phyloP scores from a whole-genome alignment of 352 stramenopile species.

The Thalassiosira ordinaria region DNA sequence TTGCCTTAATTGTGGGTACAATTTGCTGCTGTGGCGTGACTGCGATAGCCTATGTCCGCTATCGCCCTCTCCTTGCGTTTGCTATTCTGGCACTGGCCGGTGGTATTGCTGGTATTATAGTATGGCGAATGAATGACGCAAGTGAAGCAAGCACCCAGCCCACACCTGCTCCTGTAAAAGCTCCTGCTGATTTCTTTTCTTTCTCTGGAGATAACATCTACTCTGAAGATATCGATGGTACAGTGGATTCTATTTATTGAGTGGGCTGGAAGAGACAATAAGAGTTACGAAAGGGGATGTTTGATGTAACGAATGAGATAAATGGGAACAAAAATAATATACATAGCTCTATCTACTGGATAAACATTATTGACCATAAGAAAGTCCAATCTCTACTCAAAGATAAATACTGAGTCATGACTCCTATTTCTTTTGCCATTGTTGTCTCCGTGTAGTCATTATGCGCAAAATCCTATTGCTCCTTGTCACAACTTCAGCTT shows the following conservation, averaged over 20 bases:
- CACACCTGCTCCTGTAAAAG: conserved; percentile 30
- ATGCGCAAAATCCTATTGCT: conserved; percentile 82
- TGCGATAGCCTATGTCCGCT: conserved; percentile 62
- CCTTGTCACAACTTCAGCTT: conserved; percentile 64
- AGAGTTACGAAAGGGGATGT: no score
- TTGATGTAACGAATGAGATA: no score
- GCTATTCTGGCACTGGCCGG: conserved; percentile 46
- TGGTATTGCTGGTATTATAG: conserved; percentile 51
- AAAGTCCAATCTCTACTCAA: no score
- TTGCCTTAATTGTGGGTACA: conserved; percentile 52
- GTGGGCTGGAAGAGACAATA: no score
- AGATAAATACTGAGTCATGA: no score
- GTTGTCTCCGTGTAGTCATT: conserved; percentile 79
- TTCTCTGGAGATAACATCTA: background rate
- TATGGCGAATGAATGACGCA: conserved; percentile 47
- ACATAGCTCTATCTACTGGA: no score
- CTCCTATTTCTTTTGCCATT: conserved; percentile 75
- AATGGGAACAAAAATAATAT: no score
- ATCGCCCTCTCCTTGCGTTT: conserved; percentile 51
- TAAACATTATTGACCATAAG: no score
- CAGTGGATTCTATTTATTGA: no score
- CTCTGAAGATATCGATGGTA: no score
- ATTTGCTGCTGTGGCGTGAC: conserved; percentile 59
- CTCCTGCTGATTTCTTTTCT: conserved; percentile 12
- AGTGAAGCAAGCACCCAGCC: conserved; percentile 15